Percentiles rank a stretch among this genome's conserved stretches.
phyloP scores from a whole-genome alignment of 306 rosid genomes.

The Prinsepia uniflora region DNA sequence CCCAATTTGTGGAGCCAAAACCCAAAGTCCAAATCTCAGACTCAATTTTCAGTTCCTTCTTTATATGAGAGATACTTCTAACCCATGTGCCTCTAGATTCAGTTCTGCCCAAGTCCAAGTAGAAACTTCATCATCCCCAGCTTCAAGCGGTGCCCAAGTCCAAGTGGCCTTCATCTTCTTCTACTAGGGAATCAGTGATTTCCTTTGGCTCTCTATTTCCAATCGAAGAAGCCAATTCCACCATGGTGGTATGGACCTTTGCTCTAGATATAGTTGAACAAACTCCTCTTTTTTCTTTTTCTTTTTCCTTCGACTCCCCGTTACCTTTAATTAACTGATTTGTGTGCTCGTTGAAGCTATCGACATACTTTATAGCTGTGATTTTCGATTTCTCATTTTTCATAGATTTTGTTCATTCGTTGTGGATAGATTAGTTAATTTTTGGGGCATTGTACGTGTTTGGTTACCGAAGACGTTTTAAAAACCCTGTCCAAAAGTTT shows the following conservation, averaged over 20 bases:
- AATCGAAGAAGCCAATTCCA: constrained; percentile 20
- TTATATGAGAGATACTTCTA: background rate
- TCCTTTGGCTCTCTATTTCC: background rate
- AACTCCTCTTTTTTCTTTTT: background rate
- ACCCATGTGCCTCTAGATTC: background rate
- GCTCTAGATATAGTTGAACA: background rate
- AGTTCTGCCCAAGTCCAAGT: background rate
- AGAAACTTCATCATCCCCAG: background rate
- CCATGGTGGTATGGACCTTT: constrained; percentile 39
- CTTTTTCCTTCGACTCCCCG: background rate
- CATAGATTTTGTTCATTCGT: background rate
- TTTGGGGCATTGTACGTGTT: background rate
- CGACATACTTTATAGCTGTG: background rate
- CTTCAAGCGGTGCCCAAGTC: constrained; percentile 16
- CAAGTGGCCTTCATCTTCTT: constrained; percentile 8
- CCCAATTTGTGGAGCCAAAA: constrained; percentile 8
- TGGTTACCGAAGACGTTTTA: background rate
- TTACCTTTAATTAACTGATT: too few species aligned
- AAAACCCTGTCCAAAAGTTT: background rate
- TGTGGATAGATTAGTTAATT: constrained; percentile 15
- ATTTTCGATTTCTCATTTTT: background rate
- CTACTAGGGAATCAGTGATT: constrained; percentile 11
- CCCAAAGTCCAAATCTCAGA: background rate
- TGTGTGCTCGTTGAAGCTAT: background rate
- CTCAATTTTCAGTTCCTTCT: background rate